A percentile compares a stretch with the other conserved stretches of the same genome.
These are phyloP conservation scores for Madurella fahalii DNA, from an alignment of 2,329 filamentous ascomycete genomes.

Conservation along the genomic window DNA sequence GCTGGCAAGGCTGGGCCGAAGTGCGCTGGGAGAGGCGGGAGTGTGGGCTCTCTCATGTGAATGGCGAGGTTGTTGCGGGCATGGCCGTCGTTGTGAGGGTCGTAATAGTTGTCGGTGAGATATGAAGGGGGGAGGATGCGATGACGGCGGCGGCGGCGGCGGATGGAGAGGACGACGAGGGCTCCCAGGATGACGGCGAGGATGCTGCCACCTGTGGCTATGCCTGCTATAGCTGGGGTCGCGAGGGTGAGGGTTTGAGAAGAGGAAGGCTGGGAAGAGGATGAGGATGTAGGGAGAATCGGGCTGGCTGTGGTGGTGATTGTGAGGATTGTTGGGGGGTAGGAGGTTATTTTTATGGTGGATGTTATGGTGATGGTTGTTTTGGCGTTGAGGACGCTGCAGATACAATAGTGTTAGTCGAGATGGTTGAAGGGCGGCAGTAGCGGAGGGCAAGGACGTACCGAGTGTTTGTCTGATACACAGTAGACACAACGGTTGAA, in stretches of 20 bases:
- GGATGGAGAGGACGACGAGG: constrained; percentile 20
- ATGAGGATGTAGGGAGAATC: constrained; percentile 5
- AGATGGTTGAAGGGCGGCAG: neutral
- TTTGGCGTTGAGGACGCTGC: constrained; percentile 22
- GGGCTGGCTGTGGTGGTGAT: constrained; percentile 20
- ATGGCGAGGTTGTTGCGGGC: neutral
- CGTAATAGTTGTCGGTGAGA: neutral
- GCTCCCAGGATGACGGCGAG: constrained; percentile 16
- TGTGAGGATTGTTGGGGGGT: constrained; percentile 12
- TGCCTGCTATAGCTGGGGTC: constrained; percentile 20
- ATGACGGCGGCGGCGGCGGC: constrained; percentile 17
- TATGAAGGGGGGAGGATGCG: neutral
- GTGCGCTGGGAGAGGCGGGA: constrained; percentile 16
- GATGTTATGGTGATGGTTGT: constrained; percentile 22
- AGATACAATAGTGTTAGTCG: neutral
- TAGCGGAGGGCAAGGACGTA: constrained; percentile 1
- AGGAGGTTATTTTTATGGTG: constrained; percentile 21
- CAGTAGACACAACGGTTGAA: constrained; percentile 18
- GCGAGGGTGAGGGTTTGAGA: constrained; percentile 10
- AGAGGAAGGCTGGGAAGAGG: neutral
- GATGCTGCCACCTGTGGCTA: constrained; percentile 17
- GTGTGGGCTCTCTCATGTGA: constrained; percentile 11
- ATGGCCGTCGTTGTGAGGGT: neutral
- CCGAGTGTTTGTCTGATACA: constrained; percentile 21
- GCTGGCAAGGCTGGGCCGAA: constrained; percentile 10